Evolutionary conservation across 2,329 filamentous ascomycete genomes (phyloP).

Genomic region (Neonectria hederae): DNA sequence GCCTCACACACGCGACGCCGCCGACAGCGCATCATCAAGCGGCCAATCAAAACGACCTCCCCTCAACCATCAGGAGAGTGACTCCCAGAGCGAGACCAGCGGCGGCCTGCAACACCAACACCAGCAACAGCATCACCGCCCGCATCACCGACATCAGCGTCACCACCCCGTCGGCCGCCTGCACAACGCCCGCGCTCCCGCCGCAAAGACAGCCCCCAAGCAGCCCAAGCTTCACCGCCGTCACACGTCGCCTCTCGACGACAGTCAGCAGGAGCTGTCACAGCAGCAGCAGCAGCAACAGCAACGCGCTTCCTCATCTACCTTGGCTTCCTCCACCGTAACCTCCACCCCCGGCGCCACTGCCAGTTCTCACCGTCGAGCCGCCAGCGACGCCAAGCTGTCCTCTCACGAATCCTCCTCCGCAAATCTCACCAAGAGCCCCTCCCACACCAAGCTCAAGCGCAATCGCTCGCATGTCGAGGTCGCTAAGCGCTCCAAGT

Average conservation of each 20-base stretch:
- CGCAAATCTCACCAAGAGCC: conserved; percentile 62
- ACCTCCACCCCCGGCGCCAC: conserved; percentile 19
- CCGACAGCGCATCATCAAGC: conserved; percentile 57
- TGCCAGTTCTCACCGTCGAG: conserved; percentile 56
- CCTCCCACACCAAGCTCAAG: conserved; percentile 65
- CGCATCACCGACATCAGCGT: conserved; percentile 47
- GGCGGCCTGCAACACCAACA: conserved; percentile 42
- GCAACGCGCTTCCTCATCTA: conserved; percentile 31
- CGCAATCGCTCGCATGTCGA: conserved; percentile 69
- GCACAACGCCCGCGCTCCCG: conserved; percentile 62
- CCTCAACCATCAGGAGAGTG: conserved; percentile 49
- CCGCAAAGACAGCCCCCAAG: conserved; percentile 60
- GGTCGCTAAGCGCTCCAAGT: conserved; percentile 61
- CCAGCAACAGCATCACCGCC: conserved; percentile 42
- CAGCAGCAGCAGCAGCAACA: conserved; percentile 38
- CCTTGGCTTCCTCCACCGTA: conserved; percentile 1
- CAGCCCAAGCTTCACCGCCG: conserved; percentile 58
- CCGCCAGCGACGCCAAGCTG: conserved; percentile 62
- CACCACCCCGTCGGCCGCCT: conserved; percentile 52
- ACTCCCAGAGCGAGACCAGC: conserved; percentile 45
- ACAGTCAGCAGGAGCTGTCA: conserved; percentile 37
- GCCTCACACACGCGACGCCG: conserved; percentile 57
- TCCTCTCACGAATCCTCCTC: conserved; percentile 54
- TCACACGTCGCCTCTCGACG: conserved; percentile 52
- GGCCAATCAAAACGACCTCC: conserved; percentile 66